phyloP scores from a whole-genome alignment of 2,329 filamentous ascomycete species.

The Endoconidiophora polonica region DNA sequence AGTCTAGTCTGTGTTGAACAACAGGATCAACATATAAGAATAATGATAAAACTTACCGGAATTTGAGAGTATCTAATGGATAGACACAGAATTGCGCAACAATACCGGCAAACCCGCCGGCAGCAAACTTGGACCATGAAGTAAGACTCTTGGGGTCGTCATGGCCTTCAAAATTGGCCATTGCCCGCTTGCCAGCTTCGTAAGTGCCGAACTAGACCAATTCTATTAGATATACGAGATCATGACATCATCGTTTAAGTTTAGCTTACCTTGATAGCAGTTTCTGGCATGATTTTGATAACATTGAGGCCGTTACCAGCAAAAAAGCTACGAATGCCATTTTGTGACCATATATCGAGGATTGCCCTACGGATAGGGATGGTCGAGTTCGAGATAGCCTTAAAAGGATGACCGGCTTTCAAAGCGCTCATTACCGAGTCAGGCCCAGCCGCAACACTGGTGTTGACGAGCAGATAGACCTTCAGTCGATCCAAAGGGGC shows the following conservation, averaged over 20 bases:
- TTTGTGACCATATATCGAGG: constrained; percentile 3
- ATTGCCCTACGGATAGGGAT: constrained; percentile 59
- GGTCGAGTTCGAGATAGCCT: constrained; percentile 47
- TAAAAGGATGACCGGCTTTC: constrained; percentile 50
- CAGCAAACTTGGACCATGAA: constrained; percentile 73
- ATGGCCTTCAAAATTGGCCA: constrained; percentile 78
- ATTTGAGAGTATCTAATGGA: constrained; percentile 71
- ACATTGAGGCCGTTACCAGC: constrained; percentile 91
- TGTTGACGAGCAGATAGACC: constrained; percentile 92
- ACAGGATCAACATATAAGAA: neutral
- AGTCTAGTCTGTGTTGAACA: neutral
- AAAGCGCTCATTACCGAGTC: constrained; percentile 45
- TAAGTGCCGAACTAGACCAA: constrained; percentile 63
- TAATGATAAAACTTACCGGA: constrained; percentile 25
- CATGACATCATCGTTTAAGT: constrained; percentile 11
- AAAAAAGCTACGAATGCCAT: constrained; percentile 4
- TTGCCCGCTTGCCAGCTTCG: constrained; percentile 77
- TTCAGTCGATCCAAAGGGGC: constrained; percentile 93
- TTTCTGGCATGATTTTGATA: constrained; percentile 96
- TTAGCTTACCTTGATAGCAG: constrained; percentile 57
- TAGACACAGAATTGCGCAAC: constrained; percentile 95
- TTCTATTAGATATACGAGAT: neutral
- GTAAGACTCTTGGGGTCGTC: constrained; percentile 64
- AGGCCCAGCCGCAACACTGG: constrained; percentile 27
- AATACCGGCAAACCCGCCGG: constrained; percentile 84